These are phyloP conservation scores for Fusarium proliferatum DNA, from an alignment of 2,329 filamentous ascomycete species.

Conservation along the genomic window DNA sequence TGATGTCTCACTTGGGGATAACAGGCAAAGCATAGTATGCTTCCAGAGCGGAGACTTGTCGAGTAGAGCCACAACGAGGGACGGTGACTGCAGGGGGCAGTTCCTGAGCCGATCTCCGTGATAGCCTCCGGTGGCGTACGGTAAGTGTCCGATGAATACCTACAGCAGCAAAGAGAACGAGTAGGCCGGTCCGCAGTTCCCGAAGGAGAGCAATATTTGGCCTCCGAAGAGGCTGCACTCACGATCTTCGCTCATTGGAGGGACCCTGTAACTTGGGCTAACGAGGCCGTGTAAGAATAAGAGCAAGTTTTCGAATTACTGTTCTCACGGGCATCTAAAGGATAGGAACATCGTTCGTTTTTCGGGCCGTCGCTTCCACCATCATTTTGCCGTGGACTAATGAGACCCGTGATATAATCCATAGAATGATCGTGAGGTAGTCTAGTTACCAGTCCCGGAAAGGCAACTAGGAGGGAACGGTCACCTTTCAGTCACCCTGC, in stretches of 20 bases:
- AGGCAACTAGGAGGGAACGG: slow-evolving; percentile 16
- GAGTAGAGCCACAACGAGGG: slow-evolving; percentile 1
- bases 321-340: slow-evolving; percentile 11
- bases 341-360: slow-evolving; percentile 10
- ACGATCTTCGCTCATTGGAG: slow-evolving; percentile 25
- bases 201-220: slow-evolving; percentile 9
- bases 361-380: slow-evolving; percentile 40
- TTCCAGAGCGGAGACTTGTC: slow-evolving; percentile 2
- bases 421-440: slow-evolving; percentile 15
- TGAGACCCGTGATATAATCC: slow-evolving; percentile 1
- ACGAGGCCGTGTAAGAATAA: neutral
- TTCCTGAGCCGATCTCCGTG: slow-evolving; percentile 14
- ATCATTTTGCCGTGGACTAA: slow-evolving; percentile 14
- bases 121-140: slow-evolving; percentile 10
- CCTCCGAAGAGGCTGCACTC: slow-evolving; percentile 33
- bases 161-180: neutral
- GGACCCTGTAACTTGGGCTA: neutral
- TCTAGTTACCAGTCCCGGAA: slow-evolving; percentile 9
- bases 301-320: neutral
- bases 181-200: slow-evolving; percentile 33
- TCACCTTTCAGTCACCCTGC: slow-evolving; percentile 25
- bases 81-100: slow-evolving; percentile 7
- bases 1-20: neutral
- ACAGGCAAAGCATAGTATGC: slow-evolving; percentile 8
- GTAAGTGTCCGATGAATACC: slow-evolving; percentile 4